A percentile compares a stretch with the other conserved stretches of the same genome.
Conservation (phyloP, 2,329 filamentous ascomycete species). For the Orbilia javanica region DNA sequence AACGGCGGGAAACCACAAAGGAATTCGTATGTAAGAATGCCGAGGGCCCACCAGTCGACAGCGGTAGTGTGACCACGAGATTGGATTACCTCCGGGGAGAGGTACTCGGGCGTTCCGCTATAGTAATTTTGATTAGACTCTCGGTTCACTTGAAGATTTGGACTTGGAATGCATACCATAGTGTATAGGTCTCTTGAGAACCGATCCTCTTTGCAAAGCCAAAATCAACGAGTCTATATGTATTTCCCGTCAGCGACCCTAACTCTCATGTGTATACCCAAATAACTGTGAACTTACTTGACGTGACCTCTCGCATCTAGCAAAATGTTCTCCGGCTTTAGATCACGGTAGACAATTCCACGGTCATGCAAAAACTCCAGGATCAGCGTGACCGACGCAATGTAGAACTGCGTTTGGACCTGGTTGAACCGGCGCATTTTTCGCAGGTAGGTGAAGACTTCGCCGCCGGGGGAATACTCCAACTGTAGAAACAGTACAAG, state of each 20-base stretch:
- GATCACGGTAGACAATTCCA: slow-evolving; percentile 81
- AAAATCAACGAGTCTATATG: slow-evolving; percentile 81
- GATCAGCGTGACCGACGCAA: slow-evolving; percentile 84
- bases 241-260: neutral
- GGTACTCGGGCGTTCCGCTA: slow-evolving; percentile 81
- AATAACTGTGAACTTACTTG: slow-evolving; percentile 30
- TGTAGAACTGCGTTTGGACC: slow-evolving; percentile 82
- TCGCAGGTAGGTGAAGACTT: slow-evolving; percentile 85
- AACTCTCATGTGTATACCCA: neutral
- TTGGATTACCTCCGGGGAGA: slow-evolving; percentile 85
- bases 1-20: slow-evolving; percentile 87
- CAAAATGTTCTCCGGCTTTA: slow-evolving; percentile 86
- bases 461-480: slow-evolving; percentile 70
- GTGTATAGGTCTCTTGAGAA: slow-evolving; percentile 79
- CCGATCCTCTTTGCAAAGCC: slow-evolving; percentile 85
- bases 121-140: neutral
- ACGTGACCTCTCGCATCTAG: slow-evolving; percentile 83
- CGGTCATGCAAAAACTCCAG: slow-evolving; percentile 84
- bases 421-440: slow-evolving; percentile 84
- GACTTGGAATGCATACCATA: slow-evolving; percentile 68
- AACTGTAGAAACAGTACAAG: slow-evolving; percentile 51
- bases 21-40: slow-evolving; percentile 86
- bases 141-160: too few species aligned
- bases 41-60: slow-evolving; percentile 89
- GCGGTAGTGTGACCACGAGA: slow-evolving; percentile 82